Evolutionary conservation across 305 asterid species (phyloP).

Genomic region (Plantago coronopus): DNA sequence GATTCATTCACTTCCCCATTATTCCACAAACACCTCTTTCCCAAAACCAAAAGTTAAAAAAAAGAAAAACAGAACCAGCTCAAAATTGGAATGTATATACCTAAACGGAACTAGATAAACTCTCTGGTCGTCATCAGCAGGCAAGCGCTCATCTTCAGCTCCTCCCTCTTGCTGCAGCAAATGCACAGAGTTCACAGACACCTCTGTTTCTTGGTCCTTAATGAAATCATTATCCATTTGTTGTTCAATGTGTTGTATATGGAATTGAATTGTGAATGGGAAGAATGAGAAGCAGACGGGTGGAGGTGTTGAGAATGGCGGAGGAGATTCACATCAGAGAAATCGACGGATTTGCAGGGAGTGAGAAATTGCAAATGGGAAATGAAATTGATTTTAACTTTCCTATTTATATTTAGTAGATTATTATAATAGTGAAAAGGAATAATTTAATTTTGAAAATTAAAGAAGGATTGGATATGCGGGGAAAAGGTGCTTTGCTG

Average conservation of each 20-base stretch:
- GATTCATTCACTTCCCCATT: constrained; percentile 24
- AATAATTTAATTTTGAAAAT: neutral
- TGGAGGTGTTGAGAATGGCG: constrained; percentile 63
- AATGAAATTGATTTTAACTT: neutral
- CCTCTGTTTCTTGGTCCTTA: constrained; percentile 38
- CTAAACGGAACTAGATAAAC: constrained; percentile 87
- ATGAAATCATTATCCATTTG: constrained; percentile 34
- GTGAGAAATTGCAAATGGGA: constrained; percentile 23
- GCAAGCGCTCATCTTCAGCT: constrained; percentile 33
- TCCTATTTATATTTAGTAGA: neutral
- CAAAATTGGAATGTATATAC: constrained; percentile 28
- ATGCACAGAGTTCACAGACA: constrained; percentile 34
- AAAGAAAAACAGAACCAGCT: neutral
- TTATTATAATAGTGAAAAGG: neutral
- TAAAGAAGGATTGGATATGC: neutral
- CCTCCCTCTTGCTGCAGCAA: constrained; percentile 26
- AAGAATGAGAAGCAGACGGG: constrained; percentile 30
- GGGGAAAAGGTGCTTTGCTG: neutral
- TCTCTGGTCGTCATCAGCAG: constrained; percentile 59
- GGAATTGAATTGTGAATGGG: constrained; percentile 25
- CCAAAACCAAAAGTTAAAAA: constrained; percentile 3
- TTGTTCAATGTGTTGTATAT: constrained; percentile 7
- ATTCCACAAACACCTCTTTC: constrained; percentile 14
- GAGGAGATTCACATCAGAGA: constrained; percentile 58
- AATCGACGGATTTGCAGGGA: constrained; percentile 61